These are phyloP conservation scores for Oryza meridionalis DNA, from an alignment of 176 grass and related monocot genomes.

Conservation along the genomic window DNA sequence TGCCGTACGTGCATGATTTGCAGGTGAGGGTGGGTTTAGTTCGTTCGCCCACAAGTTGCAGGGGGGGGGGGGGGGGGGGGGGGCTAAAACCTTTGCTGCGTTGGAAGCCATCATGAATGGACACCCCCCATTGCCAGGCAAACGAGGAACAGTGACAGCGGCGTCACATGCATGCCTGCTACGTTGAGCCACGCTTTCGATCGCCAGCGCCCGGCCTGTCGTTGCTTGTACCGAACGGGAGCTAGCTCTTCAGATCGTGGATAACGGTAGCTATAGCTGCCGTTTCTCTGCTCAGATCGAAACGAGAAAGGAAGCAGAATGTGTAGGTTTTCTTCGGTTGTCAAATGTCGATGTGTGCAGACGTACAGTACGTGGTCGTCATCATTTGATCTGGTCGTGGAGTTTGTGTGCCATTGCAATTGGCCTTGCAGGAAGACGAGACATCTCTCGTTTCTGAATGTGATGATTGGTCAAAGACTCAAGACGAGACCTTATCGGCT, in stretches of 20 bases:
- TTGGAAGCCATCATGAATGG: slow-evolving; percentile 10
- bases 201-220: too few species aligned
- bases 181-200: background rate
- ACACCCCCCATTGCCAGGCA: background rate
- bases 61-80: background rate
- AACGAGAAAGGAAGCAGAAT: background rate
- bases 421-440: background rate
- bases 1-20: background rate
- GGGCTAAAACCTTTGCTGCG: background rate
- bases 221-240: background rate
- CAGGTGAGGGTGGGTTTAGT: background rate
- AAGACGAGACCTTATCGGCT: background rate
- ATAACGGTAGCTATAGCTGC: background rate
- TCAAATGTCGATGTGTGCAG: background rate
- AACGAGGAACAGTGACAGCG: background rate
- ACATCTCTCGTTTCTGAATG: background rate
- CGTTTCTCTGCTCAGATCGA: background rate
- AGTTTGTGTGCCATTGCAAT: background rate
- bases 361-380: background rate
- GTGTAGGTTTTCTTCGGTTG: background rate
- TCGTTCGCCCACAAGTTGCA: background rate
- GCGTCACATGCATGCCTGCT: background rate
- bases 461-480: background rate
- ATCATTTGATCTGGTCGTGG: background rate
- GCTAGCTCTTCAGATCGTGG: background rate